Conservation (phyloP, 1,139 yeast genomes). For the Candida sanyaensis region DNA sequence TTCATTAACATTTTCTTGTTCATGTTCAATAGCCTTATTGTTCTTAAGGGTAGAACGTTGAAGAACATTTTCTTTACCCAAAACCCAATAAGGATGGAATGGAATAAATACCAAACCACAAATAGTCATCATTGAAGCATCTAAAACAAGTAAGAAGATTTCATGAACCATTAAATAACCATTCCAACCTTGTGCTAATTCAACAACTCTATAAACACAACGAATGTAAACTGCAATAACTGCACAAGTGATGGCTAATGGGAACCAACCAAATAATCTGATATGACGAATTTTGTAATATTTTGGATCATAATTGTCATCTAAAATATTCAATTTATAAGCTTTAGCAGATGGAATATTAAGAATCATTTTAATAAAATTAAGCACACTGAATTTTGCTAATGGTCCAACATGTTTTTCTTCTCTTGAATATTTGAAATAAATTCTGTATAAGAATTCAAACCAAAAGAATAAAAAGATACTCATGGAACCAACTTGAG, state of each 20-base stretch:
- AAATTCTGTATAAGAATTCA: conserved; percentile 49
- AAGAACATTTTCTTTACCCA: conserved; percentile 33
- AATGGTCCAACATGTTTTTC: conserved; percentile 17
- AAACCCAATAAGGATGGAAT: conserved; percentile 60
- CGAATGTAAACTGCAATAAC: conserved; percentile 61
- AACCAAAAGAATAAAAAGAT: conserved; percentile 59
- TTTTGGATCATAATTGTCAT: conserved; percentile 33
- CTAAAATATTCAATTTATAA: conserved; percentile 24
- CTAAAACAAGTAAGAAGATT: conserved; percentile 71
- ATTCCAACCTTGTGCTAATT: conserved; percentile 71
- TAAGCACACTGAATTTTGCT: conserved; percentile 25
- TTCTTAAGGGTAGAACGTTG: conserved; percentile 12
- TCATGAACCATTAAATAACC: conserved; percentile 73
- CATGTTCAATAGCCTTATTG: too few relatives aligned
- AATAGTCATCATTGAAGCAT: conserved; percentile 63
- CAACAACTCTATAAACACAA: conserved; percentile 77
- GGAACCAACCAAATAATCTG: conserved; percentile 43
- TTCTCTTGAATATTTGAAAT: conserved; percentile 21
- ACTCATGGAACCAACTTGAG: conserved; percentile 77
- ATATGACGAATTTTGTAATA: conserved; percentile 41
- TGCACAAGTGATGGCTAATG: conserved; percentile 49
- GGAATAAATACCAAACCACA: conserved; percentile 44
- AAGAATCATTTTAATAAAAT: conserved; percentile 30
- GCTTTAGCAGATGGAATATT: conserved; percentile 15
- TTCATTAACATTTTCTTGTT: too few relatives aligned